phyloP scores from a whole-genome alignment of 495 filamentous ascomycete species.

The Wilcoxina mikolae region DNA sequence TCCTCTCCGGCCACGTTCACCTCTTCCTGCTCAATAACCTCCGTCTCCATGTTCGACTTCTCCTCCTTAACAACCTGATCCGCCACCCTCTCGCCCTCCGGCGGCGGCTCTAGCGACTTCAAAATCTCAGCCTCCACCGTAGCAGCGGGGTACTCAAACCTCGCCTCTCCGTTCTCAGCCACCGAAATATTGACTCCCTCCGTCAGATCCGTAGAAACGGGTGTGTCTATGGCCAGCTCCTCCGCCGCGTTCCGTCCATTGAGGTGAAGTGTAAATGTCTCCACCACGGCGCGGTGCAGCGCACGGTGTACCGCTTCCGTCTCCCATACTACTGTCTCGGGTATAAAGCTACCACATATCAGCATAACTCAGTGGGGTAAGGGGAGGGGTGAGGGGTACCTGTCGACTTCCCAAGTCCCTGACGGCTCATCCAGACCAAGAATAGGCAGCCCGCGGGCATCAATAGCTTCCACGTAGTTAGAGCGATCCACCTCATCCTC shows the following conservation, averaged over 20 bases:
- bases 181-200: conserved; percentile 5
- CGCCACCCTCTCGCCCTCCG: background rate
- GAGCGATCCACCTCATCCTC: background rate
- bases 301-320: conserved; percentile 8
- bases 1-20: background rate
- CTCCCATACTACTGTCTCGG: background rate
- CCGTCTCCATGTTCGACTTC: background rate
- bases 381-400: conserved; percentile 5
- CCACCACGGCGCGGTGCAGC: conserved; percentile 17
- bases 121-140: conserved; percentile 10
- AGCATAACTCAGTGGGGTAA: background rate
- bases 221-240: background rate
- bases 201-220: conserved; percentile 9
- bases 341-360: conserved; percentile 1
- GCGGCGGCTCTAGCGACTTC: background rate
- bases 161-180: conserved; percentile 1
- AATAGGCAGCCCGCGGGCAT: conserved; percentile 13
- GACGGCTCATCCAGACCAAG: conserved; percentile 5
- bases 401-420: conserved; percentile 14
- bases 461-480: conserved; percentile 15
- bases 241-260: background rate
- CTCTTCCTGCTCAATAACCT: background rate
- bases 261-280: conserved; percentile 10
- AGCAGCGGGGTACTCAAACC: conserved; percentile 4
- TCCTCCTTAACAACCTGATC: background rate